Evolutionary conservation across 2,329 filamentous ascomycete genomes (phyloP), one percentile per base, ranked within the genome.

Genomic region (Raffaelea arxii): DNA sequence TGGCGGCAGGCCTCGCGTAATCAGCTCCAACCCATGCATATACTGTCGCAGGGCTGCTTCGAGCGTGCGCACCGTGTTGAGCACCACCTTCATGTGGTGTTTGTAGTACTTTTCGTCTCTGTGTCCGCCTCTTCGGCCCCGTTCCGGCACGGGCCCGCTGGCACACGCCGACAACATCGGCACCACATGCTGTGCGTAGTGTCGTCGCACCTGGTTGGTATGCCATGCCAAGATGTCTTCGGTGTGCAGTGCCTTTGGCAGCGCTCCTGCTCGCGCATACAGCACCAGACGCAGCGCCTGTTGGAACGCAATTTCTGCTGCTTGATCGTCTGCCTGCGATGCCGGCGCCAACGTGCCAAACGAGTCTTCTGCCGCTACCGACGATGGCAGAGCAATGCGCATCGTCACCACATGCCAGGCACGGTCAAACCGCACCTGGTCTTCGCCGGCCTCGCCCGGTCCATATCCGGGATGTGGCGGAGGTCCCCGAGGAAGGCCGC

Each of bases 381-480:
- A 75, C n/a, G 69, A 60, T 9, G 77, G 75, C 21, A 83, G 65
- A 41, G 70, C 68, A 40, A 83, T 74, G 27, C 66, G 67, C 25
- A 74, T 68, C 16, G 78, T 82, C 50, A 82, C 77, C 24, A 68
- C 63, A 56, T 79, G 74, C 80, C 80, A 83, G 48, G 78, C 76
- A 51, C 73, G 66, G 56, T 82, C 77, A 69, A 73, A 80, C 51
- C 68, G 69, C 46, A 71, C 66, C 61, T 81, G 78, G 52, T 79
- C 70, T 49, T 65, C 62, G 43, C 63, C 58, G 52, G 79, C 70
- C 49, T 65, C 62, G 43, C 63, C 58, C 48, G 64, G 5, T 18
- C 21, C 18, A 19, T 11, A 30, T 11, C 18, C 19, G 21, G 23
- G 18, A 11, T 7, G 25, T 9, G 27, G 24, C 30, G 22, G 21